These are phyloP conservation scores for Umbellularia californica DNA, from an alignment of 164 flowering plant genomes.

Conservation along the genomic window DNA sequence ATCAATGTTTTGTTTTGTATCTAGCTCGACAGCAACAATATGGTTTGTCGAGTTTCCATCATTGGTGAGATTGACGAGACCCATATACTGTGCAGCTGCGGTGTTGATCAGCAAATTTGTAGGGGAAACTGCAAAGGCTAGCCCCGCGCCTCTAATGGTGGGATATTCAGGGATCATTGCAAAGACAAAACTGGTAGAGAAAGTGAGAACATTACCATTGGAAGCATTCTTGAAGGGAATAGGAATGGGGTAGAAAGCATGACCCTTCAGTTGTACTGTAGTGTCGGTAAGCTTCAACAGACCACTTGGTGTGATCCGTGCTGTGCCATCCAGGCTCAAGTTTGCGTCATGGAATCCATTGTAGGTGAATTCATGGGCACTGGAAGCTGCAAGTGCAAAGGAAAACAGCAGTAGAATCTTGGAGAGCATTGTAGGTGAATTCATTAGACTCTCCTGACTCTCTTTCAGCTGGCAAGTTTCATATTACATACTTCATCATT, in stretches of 20 bases:
- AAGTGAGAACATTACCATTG: slow-evolving; percentile 10
- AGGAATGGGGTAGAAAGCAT: slow-evolving; percentile 11
- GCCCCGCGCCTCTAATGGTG: slow-evolving; percentile 24
- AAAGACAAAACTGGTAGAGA: slow-evolving; percentile 31
- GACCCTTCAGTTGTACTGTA: background rate
- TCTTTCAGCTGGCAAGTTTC: no score
- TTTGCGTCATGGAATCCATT: background rate
- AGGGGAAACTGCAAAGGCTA: slow-evolving; percentile 26
- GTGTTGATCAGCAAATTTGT: slow-evolving; percentile 8
- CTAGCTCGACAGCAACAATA: slow-evolving; percentile 23
- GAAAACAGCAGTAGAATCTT: background rate
- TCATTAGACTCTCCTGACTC: no score
- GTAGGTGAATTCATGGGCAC: background rate
- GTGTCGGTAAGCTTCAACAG: slow-evolving; percentile 12
- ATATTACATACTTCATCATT: no score
- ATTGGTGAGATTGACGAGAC: slow-evolving; percentile 18
- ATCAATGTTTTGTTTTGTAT: slow-evolving; percentile 9
- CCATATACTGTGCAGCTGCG: slow-evolving; percentile 9
- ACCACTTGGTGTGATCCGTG: slow-evolving; percentile 6
- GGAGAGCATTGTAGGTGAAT: background rate
- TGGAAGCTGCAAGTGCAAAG: background rate
- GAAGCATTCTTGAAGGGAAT: slow-evolving; percentile 17
- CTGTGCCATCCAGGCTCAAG: slow-evolving; percentile 4
- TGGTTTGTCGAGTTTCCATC: slow-evolving; percentile 14
- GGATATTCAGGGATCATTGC: slow-evolving; percentile 12